Evolutionary conservation across 2,329 filamentous ascomycete species (phyloP).

Genomic region (Exserohilum turcica): DNA sequence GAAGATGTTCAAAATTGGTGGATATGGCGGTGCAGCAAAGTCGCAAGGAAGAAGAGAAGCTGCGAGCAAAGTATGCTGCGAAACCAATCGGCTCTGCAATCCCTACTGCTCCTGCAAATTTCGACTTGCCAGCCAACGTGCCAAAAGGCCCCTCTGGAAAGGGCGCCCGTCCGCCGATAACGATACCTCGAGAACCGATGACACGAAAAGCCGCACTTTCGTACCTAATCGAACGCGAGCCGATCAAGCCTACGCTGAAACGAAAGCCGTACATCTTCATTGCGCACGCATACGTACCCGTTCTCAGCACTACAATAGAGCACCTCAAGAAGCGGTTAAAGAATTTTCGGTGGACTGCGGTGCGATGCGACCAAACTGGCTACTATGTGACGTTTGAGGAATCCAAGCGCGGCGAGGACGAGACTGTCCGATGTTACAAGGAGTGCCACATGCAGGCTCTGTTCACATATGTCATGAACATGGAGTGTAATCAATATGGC

Average conservation of each 20-base stretch:
- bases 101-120: slow-evolving; percentile 30
- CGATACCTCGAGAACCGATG: slow-evolving; percentile 48
- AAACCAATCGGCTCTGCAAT: slow-evolving; percentile 28
- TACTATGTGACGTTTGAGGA: slow-evolving; percentile 94
- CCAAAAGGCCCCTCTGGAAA: slow-evolving; percentile 80
- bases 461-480: slow-evolving; percentile 91
- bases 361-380: slow-evolving; percentile 81
- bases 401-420: slow-evolving; percentile 73
- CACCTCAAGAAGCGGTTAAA: slow-evolving; percentile 91
- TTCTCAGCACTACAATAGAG: slow-evolving; percentile 80
- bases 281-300: slow-evolving; percentile 82
- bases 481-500: slow-evolving; percentile 78
- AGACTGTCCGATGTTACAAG: slow-evolving; percentile 79
- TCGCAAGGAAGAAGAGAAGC: slow-evolving; percentile 63
- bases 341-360: slow-evolving; percentile 77
- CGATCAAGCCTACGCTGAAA: slow-evolving; percentile 71
- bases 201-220: slow-evolving; percentile 53
- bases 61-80: slow-evolving; percentile 43
- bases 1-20: slow-evolving; percentile 78
- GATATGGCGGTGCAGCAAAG: slow-evolving; percentile 73
- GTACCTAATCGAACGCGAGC: slow-evolving; percentile 65
- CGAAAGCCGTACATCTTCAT: slow-evolving; percentile 90
- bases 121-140: slow-evolving; percentile 77
- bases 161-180: slow-evolving; percentile 44
- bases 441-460: slow-evolving; percentile 80